phyloP scores from a whole-genome alignment of 78 protist species.

The Tieghemostelium lacteum region DNA sequence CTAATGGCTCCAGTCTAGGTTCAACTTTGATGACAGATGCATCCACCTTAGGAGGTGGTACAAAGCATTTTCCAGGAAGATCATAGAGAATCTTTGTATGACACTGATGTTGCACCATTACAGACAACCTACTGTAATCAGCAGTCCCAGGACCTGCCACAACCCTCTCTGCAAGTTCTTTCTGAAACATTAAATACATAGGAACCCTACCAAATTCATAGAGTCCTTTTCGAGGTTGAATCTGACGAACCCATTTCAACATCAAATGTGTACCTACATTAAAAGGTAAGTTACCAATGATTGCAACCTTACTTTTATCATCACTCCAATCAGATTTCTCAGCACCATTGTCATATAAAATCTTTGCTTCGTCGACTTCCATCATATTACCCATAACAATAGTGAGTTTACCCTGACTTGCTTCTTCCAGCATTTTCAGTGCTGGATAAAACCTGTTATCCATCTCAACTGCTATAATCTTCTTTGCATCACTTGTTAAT shows the following conservation, averaged over 20 bases:
- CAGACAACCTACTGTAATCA: constrained; percentile 39
- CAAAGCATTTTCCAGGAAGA: constrained; percentile 67
- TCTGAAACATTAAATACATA: constrained; percentile 84
- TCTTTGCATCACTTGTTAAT: constrained; percentile 39
- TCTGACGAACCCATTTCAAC: constrained; percentile 73
- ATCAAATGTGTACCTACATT: constrained; percentile 84
- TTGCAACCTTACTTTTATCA: constrained; percentile 3
- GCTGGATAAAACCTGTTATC: constrained; percentile 81
- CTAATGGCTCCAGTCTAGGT: constrained; percentile 34
- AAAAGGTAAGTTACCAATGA: constrained; percentile 87
- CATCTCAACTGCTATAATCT: constrained; percentile 81
- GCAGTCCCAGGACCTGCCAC: constrained; percentile 13
- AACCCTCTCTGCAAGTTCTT: constrained; percentile 81
- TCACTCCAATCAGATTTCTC: background rate
- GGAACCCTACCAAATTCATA: constrained; percentile 59
- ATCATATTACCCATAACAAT: constrained; percentile 77
- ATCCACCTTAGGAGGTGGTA: constrained; percentile 86
- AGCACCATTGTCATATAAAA: background rate
- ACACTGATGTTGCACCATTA: constrained; percentile 33
- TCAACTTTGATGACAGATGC: constrained; percentile 43
- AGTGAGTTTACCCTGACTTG: constrained; percentile 36
- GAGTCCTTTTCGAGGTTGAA: constrained; percentile 34
- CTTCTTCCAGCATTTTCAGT: constrained; percentile 72
- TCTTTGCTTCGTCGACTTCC: constrained; percentile 38
- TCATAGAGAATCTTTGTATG: background rate